Evolutionary conservation across 2,329 filamentous ascomycete species (phyloP).

Genomic region (Aspergillus pseudonomiae): DNA sequence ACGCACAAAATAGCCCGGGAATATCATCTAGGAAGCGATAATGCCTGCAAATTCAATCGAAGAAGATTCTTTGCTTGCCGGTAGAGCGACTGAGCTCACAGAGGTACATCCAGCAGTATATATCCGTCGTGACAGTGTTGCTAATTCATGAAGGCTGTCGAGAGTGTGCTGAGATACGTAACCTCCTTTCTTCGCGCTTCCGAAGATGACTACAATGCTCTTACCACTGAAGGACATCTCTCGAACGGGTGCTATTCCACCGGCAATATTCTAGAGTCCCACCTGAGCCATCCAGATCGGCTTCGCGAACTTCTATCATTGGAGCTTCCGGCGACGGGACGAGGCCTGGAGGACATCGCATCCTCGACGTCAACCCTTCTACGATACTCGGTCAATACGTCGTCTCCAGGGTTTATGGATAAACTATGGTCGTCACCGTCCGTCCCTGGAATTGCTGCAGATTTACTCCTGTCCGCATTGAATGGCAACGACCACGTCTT

Average conservation of each 20-base stretch:
- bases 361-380: not conserved
- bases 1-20: not conserved
- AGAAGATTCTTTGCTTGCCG: not conserved
- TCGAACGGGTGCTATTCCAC: not conserved
- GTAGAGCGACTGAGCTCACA: not conserved
- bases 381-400: not conserved
- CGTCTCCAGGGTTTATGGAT: not conserved
- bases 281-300: not conserved
- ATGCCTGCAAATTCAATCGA: not conserved
- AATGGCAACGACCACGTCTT: constrained; percentile 1
- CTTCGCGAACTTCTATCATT: not conserved
- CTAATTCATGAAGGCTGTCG: not conserved
- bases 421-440: constrained; percentile 1
- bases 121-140: not conserved
- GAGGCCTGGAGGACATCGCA: not conserved
- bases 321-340: not conserved
- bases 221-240: not conserved
- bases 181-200: not conserved
- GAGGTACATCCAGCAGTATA: not conserved
- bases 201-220: not conserved
- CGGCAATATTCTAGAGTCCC: not conserved
- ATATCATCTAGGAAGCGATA: not conserved
- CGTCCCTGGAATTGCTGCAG: not conserved
- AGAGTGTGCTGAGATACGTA: not conserved
- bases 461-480: not conserved